These are phyloP conservation scores for Citrullus amarus DNA, from an alignment of 306 rosid species.

Conservation along the genomic window DNA sequence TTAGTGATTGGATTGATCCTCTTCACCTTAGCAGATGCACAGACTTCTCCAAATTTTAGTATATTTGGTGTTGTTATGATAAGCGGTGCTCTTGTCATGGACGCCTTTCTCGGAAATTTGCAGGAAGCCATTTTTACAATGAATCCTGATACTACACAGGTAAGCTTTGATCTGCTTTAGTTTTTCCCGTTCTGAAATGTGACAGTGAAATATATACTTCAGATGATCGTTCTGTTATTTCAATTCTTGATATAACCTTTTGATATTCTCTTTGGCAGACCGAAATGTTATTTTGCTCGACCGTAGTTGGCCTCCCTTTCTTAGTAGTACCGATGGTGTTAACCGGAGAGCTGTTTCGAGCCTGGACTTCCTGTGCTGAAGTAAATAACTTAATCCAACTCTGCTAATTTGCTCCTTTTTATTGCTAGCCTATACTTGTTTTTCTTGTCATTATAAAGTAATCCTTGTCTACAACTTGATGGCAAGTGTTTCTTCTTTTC, in stretches of 20 bases:
- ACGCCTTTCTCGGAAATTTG: constrained; percentile 49
- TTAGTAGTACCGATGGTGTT: constrained; percentile 43
- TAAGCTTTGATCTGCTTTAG: background rate
- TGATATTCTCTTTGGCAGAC: constrained; percentile 20
- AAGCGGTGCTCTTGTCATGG: constrained; percentile 47
- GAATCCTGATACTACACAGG: constrained; percentile 54
- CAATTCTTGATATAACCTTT: background rate
- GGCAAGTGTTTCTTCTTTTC: background rate
- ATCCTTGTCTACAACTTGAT: background rate
- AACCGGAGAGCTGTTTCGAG: constrained; percentile 45
- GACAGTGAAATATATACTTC: background rate
- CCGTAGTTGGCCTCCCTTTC: constrained; percentile 49
- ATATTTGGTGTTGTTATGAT: constrained; percentile 42
- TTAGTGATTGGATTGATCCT: constrained; percentile 48
- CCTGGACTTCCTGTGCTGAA: constrained; percentile 52
- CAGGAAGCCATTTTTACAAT: constrained; percentile 55
- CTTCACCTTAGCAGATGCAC: constrained; percentile 57
- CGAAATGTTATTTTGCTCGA: constrained; percentile 60
- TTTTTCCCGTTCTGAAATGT: background rate
- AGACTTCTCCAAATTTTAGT: constrained; percentile 52
- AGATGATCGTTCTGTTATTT: background rate
- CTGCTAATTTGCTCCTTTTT: background rate
- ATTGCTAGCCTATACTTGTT: background rate
- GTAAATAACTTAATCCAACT: constrained; percentile 14
- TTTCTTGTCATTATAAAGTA: background rate